These are phyloP conservation scores for Petunia secreta DNA, from an alignment of 257 asterid genomes.

Conservation along the genomic window DNA sequence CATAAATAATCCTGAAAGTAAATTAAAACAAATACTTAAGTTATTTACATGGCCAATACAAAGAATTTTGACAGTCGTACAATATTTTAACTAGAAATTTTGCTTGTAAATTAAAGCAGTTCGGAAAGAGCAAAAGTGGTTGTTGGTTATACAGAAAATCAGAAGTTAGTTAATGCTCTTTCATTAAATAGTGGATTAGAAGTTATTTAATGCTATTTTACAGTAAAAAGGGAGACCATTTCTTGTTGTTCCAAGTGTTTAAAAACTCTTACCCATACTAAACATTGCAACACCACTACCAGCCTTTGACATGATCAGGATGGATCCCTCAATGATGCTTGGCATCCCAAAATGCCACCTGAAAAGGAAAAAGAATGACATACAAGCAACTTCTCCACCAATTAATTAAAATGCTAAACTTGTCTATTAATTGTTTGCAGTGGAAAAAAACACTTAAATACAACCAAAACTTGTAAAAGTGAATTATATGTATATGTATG, in stretches of 20 bases:
- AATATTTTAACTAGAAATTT: no score
- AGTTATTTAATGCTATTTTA: slow-evolving; percentile 12
- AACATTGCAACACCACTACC: slow-evolving; percentile 69
- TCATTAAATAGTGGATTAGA: neutral
- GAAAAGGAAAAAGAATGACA: neutral
- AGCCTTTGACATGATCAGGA: slow-evolving; percentile 61
- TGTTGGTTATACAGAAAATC: neutral
- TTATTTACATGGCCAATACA: no score
- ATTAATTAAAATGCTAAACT: neutral
- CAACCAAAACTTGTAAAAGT: neutral
- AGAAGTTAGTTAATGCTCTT: slow-evolving; percentile 12
- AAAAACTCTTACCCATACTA: slow-evolving; percentile 49
- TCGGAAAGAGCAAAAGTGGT: neutral
- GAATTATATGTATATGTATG: no score
- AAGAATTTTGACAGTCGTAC: no score
- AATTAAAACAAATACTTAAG: neutral
- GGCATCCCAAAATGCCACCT: slow-evolving; percentile 70
- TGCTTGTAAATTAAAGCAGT: no score
- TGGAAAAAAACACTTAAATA: neutral
- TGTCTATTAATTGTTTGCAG: no score
- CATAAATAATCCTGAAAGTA: slow-evolving; percentile 57
- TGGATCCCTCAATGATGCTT: slow-evolving; percentile 53
- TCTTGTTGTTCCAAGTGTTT: neutral
- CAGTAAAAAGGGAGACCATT: neutral
- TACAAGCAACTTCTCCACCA: neutral